These are phyloP conservation scores for Mortierella sp. DNA, from an alignment of 371 early-diverging fungal genomes.

Conservation along the genomic window DNA sequence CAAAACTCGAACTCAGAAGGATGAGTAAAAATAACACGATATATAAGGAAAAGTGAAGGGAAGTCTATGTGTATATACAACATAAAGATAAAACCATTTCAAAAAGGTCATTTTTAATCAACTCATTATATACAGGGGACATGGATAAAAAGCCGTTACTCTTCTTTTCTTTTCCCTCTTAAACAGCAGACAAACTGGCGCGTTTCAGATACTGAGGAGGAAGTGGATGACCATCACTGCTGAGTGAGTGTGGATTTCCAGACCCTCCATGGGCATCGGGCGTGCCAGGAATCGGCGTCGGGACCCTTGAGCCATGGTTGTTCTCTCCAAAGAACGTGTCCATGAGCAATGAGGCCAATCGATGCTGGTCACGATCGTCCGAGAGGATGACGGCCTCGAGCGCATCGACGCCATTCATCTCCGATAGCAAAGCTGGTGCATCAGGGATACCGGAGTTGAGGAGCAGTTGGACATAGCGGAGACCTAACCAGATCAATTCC, in stretches of 20 bases:
- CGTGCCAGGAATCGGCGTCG: conserved; percentile 51
- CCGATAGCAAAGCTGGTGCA: conserved; percentile 27
- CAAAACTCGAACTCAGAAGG: too few relatives aligned
- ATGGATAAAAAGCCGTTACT: too few relatives aligned
- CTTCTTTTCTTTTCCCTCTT: too few relatives aligned
- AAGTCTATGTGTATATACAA: too few relatives aligned
- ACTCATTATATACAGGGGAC: neutral
- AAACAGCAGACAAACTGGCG: conserved; percentile 35
- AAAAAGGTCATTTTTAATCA: too few relatives aligned
- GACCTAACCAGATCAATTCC: conserved; percentile 59
- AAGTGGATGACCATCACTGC: conserved; percentile 1
- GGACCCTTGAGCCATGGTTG: conserved; percentile 48
- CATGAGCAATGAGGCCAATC: conserved; percentile 51
- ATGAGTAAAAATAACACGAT: too few relatives aligned
- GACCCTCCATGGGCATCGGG: conserved; percentile 16
- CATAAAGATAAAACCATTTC: too few relatives aligned
- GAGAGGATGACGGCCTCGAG: conserved; percentile 55
- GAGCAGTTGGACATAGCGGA: conserved; percentile 61
- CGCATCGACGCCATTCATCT: conserved; percentile 49
- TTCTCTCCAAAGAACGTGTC: conserved; percentile 57
- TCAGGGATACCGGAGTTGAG: conserved; percentile 53
- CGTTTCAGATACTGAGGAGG: conserved; percentile 48
- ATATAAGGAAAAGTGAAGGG: too few relatives aligned
- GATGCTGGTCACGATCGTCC: conserved; percentile 53
- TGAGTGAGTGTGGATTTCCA: conserved; percentile 1